Base-by-base conservation (phyloP, 257 asterid species). In the Nyctanthes arbortristis region DNA sequence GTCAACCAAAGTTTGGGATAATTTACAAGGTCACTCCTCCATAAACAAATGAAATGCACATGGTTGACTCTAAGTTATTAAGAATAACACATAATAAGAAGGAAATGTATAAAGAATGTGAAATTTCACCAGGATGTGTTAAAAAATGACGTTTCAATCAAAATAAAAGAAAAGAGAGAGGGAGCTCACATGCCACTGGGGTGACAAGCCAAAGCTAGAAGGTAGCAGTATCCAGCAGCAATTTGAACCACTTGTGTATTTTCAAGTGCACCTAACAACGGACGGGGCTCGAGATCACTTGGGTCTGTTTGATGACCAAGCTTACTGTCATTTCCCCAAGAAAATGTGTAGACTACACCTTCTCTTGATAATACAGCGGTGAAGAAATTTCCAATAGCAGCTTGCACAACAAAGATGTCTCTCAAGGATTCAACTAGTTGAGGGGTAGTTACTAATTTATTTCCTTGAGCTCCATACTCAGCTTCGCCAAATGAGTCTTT, bases 171-270 rank as follows among this genome's bases (percentile, higher is more conserved):
- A n/a, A n/a, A 49, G n/a, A 52, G 54, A 65, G n/a, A 40, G 65
- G 65, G 67, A 66, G 71, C 97, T 88, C 75, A 95, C 99, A 95
- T 95, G 80, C 96, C 95, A 78, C 85, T 62, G 54, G 97, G 97
- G 69, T 95, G 95, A 78, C 96, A 95, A 68, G 99, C 95, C 88
- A 95, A 76, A 70, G 96, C 96, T 69, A 92, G 99, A 78, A 95
- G 98, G 73, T 91, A 95, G 85, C 99, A 95, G 69, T 95, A 92
- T 73, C 99, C 99, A 32, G 99, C 98, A 25, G 99, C 97, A 66
- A 95, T 92, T 80, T 95, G 99, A 77, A 95, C 98, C 30, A 92
- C 98, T 0, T 95, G 98, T 31, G 79, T 73, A 78, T 88, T 80
- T 74, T 89, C 97, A 52, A 95, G 97, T 4, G 88, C 83, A 63